phyloP scores from a whole-genome alignment of 2,329 filamentous ascomycete genomes.

The Falciphora oryzae region DNA sequence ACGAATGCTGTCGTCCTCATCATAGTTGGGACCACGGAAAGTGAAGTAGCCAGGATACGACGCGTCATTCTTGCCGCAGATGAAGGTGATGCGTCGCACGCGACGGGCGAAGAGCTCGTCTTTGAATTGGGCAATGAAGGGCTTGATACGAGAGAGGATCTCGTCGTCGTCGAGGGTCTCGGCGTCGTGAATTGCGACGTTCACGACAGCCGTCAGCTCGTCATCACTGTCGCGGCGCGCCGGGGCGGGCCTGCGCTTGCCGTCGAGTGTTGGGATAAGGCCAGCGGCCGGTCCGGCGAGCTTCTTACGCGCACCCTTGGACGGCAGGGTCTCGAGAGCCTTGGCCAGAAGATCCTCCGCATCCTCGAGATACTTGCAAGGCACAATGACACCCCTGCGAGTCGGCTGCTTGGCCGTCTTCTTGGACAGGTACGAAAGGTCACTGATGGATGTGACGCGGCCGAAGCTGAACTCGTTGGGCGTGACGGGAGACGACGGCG shows the following conservation, averaged over 20 bases:
- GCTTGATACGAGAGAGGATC: slow-evolving; percentile 67
- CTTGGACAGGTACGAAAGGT: slow-evolving; percentile 82
- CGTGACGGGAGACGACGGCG: slow-evolving; percentile 78
- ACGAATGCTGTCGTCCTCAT: slow-evolving; percentile 91
- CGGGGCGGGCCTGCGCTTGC: slow-evolving; percentile 59
- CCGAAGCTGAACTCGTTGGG: slow-evolving; percentile 63
- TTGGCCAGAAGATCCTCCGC: slow-evolving; percentile 79
- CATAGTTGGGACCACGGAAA: slow-evolving; percentile 86
- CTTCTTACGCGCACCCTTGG: slow-evolving; percentile 40
- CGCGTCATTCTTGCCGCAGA: slow-evolving; percentile 90
- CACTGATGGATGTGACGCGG: slow-evolving; percentile 89
- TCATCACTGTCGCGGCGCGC: slow-evolving; percentile 55
- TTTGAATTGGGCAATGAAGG: slow-evolving; percentile 74
- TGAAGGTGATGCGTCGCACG: slow-evolving; percentile 89
- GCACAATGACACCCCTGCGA: slow-evolving; percentile 90
- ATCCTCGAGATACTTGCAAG: slow-evolving; percentile 90
- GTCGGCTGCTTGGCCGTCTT: slow-evolving; percentile 70
- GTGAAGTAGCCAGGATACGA: slow-evolving; percentile 97
- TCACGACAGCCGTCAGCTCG: slow-evolving; percentile 86
- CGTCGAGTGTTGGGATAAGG: slow-evolving; percentile 67
- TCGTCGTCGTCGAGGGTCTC: slow-evolving; percentile 80
- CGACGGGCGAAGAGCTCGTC: slow-evolving; percentile 74
- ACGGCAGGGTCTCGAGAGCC: slow-evolving; percentile 77
- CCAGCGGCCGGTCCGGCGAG: slow-evolving; percentile 42
- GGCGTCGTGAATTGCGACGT: slow-evolving; percentile 83